Evolutionary conservation across 2,329 filamentous ascomycete genomes (phyloP).

Genomic region (Trichoderma sp.): DNA sequence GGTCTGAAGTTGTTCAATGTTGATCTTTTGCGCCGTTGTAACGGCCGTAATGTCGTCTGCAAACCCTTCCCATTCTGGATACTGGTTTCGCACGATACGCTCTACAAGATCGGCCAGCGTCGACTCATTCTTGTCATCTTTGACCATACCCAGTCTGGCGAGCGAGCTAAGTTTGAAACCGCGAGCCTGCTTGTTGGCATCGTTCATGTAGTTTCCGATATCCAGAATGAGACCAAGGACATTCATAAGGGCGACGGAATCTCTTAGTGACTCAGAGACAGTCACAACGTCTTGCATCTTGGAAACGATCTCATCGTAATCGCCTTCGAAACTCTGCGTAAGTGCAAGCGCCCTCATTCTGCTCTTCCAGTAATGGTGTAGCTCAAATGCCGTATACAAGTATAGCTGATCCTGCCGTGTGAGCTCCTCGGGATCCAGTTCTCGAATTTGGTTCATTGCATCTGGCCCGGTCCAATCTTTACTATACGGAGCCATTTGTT

Average conservation of each 20-base stretch:
- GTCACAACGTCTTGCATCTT: conserved; percentile 85
- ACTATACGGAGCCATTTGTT: conserved; percentile 92
- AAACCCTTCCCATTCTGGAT: conserved; percentile 93
- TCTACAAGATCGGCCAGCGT: conserved; percentile 96
- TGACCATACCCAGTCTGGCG: conserved; percentile 92
- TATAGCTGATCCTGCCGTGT: conserved; percentile 96
- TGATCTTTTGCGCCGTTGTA: conserved; percentile 81
- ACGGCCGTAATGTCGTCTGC: conserved; percentile 82
- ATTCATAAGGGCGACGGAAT: conserved; percentile 93
- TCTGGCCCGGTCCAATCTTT: conserved; percentile 95
- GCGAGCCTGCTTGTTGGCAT: conserved; percentile 95
- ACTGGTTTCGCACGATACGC: conserved; percentile 93
- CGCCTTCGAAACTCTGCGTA: conserved; percentile 79
- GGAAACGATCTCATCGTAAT: conserved; percentile 88
- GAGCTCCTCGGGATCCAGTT: conserved; percentile 84
- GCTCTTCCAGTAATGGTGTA: conserved; percentile 98
- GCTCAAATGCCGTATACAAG: conserved; percentile 86
- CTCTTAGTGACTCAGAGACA: conserved; percentile 86
- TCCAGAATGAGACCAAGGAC: conserved; percentile 94
- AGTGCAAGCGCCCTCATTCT: conserved; percentile 89
- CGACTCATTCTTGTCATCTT: conserved; percentile 98
- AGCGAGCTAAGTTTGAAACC: conserved; percentile 98
- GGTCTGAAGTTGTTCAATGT: conserved; percentile 84
- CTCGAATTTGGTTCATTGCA: conserved; percentile 74
- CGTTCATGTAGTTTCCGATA: conserved; percentile 99